phyloP scores from a whole-genome alignment of 2,329 filamentous ascomycete species.

The Ceratocystis smalleyi region DNA sequence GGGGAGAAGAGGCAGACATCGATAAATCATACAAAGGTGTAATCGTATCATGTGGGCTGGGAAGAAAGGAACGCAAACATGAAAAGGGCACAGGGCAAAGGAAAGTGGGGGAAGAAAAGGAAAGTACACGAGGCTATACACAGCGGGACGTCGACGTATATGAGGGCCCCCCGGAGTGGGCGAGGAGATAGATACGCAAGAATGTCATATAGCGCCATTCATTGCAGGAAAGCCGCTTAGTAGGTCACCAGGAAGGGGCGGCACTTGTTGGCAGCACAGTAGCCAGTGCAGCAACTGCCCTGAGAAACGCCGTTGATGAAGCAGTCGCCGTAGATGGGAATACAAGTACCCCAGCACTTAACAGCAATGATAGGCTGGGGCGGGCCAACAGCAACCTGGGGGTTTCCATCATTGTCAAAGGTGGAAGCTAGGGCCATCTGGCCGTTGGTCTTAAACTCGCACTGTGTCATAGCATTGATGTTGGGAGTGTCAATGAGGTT shows the following conservation, averaged over 20 bases:
- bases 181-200: neutral
- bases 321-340: conserved; percentile 28
- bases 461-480: conserved; percentile 29
- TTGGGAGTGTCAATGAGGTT: conserved; percentile 29
- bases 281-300: conserved; percentile 30
- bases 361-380: conserved; percentile 30
- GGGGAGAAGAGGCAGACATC: neutral
- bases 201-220: no score
- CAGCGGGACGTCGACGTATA: no score
- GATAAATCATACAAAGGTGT: neutral
- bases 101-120: neutral
- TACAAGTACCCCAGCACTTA: conserved; percentile 29
- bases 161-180: no score
- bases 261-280: conserved; percentile 29
- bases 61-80: no score
- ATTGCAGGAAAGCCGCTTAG: neutral
- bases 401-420: conserved; percentile 23
- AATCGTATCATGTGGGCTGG: neutral
- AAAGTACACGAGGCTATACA: neutral
- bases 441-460: conserved; percentile 29
- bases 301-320: conserved; percentile 25
- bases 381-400: conserved; percentile 31
- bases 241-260: conserved; percentile 22
- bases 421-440: conserved; percentile 20
- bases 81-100: neutral